Conservation (phyloP, 2,329 filamentous ascomycete species). For the Aspergillus sp. region DNA sequence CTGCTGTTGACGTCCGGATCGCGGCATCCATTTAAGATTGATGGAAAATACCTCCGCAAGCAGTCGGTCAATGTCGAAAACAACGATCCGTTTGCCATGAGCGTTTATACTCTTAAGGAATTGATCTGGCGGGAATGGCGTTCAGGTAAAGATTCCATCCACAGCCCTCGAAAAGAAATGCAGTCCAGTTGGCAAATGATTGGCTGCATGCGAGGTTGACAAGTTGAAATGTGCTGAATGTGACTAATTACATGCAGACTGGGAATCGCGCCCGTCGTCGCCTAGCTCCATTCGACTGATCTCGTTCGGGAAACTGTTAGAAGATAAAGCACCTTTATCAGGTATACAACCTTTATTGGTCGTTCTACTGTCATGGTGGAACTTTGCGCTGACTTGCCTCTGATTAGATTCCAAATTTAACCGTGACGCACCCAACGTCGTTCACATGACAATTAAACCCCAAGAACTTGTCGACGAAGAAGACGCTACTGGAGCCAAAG, state of each 20-base stretch:
- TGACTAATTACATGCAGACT: slow-evolving; percentile 46
- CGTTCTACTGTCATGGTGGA: background rate
- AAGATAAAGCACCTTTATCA: slow-evolving; percentile 77
- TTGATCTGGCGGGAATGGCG: slow-evolving; percentile 90
- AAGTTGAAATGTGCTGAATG: background rate
- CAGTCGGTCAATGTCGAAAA: slow-evolving; percentile 71
- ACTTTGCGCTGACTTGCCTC: slow-evolving; percentile 5
- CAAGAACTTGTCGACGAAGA: slow-evolving; percentile 77
- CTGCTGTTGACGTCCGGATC: slow-evolving; percentile 75
- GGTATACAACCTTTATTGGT: slow-evolving; percentile 51
- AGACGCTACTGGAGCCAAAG: slow-evolving; percentile 62
- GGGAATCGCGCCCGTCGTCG: slow-evolving; percentile 79
- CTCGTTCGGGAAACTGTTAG: slow-evolving; percentile 81
- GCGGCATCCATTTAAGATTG: slow-evolving; percentile 82
- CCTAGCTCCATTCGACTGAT: slow-evolving; percentile 87
- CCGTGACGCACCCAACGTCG: slow-evolving; percentile 67
- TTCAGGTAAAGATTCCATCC: slow-evolving; percentile 46
- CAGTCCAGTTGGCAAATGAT: slow-evolving; percentile 1
- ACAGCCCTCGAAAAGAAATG: background rate
- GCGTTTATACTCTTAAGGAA: slow-evolving; percentile 89
- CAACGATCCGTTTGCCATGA: slow-evolving; percentile 79
- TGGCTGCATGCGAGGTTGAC: background rate
- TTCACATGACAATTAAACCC: slow-evolving; percentile 91
- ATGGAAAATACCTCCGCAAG: slow-evolving; percentile 76
- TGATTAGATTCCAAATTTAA: slow-evolving; percentile 69